These are phyloP conservation scores for Umbelopsis sp. DNA, from an alignment of 192 early-diverging fungal species.

Conservation along the genomic window DNA sequence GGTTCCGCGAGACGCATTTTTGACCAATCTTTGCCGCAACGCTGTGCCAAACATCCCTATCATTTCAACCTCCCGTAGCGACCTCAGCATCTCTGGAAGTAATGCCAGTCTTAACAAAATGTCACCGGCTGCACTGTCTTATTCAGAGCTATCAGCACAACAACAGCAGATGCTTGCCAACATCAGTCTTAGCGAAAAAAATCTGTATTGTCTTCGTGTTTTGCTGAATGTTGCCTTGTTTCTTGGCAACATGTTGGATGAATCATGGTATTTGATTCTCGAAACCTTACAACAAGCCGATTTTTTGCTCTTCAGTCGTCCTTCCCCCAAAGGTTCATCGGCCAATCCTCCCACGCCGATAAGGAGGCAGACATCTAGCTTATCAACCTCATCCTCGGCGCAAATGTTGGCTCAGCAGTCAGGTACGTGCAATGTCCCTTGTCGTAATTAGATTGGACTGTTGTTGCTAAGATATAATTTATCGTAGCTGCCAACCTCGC, in stretches of 20 bases:
- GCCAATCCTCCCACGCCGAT: slow-evolving; percentile 13
- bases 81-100: slow-evolving; percentile 1
- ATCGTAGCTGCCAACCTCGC: not conserved
- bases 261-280: slow-evolving; percentile 86
- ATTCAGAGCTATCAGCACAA: slow-evolving; percentile 34
- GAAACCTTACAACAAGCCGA: slow-evolving; percentile 90
- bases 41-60: slow-evolving; percentile 69
- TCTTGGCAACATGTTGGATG: slow-evolving; percentile 72
- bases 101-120: slow-evolving; percentile 7
- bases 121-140: slow-evolving; percentile 20
- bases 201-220: slow-evolving; percentile 76
- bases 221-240: slow-evolving; percentile 72
- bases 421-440: not conserved
- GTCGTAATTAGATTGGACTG: not conserved
- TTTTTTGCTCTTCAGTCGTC: slow-evolving; percentile 62
- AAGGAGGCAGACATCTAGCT: slow-evolving; percentile 1
- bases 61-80: slow-evolving; percentile 23
- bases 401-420: slow-evolving; percentile 3
- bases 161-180: slow-evolving; percentile 36
- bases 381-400: not conserved
- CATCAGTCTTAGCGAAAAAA: slow-evolving; percentile 70
- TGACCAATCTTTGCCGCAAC: slow-evolving; percentile 83
- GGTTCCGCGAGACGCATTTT: slow-evolving; percentile 83
- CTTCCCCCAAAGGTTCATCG: slow-evolving; percentile 32
- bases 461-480: not conserved